A percentile compares a stretch with the other conserved stretches of the same genome.
Evolutionary conservation across 768 basidiomycete genomes (phyloP).

Genomic region (Boletus pseudopeckii): DNA sequence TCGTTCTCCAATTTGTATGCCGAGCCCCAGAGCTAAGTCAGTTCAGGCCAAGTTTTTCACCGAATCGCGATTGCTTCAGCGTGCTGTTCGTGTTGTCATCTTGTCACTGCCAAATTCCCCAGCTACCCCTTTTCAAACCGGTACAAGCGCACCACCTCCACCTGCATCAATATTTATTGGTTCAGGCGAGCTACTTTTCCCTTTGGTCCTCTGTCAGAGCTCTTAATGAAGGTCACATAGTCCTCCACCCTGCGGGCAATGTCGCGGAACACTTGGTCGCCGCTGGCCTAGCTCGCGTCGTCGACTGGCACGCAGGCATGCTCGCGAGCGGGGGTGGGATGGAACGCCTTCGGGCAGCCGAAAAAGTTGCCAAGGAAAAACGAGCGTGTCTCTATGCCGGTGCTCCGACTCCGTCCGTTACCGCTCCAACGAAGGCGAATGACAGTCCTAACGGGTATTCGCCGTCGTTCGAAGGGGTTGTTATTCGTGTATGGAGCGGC

Average conservation of each 20-base stretch:
- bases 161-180: constrained; percentile 89
- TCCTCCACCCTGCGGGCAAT: constrained; percentile 90
- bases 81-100: constrained; percentile 70
- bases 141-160: constrained; percentile 50
- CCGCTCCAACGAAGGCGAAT: constrained; percentile 43
- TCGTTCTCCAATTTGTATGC: constrained; percentile 20
- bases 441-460: constrained; percentile 42
- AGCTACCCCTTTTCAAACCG: constrained; percentile 75
- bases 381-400: constrained; percentile 68
- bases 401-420: constrained; percentile 35
- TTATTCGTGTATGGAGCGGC: constrained; percentile 86
- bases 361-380: constrained; percentile 76
- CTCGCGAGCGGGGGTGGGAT: constrained; percentile 80
- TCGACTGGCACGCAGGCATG: constrained; percentile 98
- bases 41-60: constrained; percentile 87
- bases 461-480: constrained; percentile 73
- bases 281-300: constrained; percentile 83
- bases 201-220: not conserved
- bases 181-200: constrained; percentile 46
- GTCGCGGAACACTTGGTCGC: constrained; percentile 86
- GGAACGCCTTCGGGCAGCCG: constrained; percentile 83
- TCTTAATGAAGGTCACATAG: constrained; percentile 32
- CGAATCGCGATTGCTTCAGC: constrained; percentile 82
- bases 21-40: constrained; percentile 1
- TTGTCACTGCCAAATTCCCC: constrained; percentile 76